Base-by-base conservation (phyloP, 108 stramenopile genomes). In the Cyclostephanos invisitatus region DNA sequence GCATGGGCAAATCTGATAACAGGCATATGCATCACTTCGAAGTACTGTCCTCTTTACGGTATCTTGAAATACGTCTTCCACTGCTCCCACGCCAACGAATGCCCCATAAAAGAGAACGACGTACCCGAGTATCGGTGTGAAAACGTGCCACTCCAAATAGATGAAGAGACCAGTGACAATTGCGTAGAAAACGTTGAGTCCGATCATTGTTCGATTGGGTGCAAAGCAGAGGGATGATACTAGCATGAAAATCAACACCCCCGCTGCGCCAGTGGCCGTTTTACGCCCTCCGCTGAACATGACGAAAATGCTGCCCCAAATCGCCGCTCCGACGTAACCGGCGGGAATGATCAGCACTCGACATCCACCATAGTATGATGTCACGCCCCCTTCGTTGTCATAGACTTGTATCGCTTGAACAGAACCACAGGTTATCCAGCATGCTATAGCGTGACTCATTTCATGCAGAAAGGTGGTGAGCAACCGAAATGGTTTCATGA, bases 391-490 rank as follows among this genome's bases (percentile, higher is more conserved):
- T 63, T 82, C 81, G 44, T 82, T 82, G 6, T 82, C 73, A 64
- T 67, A 82, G 3, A 82, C 81, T 27, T 62, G 66, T 14, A 82
- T 82, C 29, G 48, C 70, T 15, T 42, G 20, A 6, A 82, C 81
- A 10, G 49, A 42, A 6, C 81, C 81, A 36, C 81, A 82, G 20
- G 77, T 82, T 20, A 82, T 44, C 81, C 81, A 82, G 28, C 74
- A 76, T 29, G 81, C 81, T 11, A 82, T 27, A 0, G 81, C 81
- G 51, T 82, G 81, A 17, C 42, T 38, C 27, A 82, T 56, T 53
- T 82, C 81, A 56, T 82, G 81, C 9, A 82, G 67, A 44, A 82
- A 82, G 22, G 77, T 78, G n/a, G 81, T 78, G n/a, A 82, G 35
- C n/a, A 82, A 20, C 1, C 81, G 76, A 35, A 82, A 74, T 18